Evolutionary conservation across 306 rosid genomes (phyloP).

Genomic region (Leucaena leucocephala): DNA sequence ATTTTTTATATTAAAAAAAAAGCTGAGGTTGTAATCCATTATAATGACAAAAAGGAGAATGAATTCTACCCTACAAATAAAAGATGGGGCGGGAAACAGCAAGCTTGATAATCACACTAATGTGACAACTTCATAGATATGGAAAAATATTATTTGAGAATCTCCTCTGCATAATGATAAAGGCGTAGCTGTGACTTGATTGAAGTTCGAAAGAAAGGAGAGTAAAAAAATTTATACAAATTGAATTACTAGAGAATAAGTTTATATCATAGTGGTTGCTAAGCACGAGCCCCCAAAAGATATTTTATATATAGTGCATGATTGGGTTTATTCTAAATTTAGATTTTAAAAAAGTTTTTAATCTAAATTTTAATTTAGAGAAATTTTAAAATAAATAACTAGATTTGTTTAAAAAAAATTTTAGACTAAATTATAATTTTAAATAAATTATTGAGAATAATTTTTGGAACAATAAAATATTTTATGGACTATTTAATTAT

Average conservation of each 20-base stretch:
- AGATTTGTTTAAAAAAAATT: too few relatives aligned
- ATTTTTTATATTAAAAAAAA: too few relatives aligned
- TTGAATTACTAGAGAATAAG: neutral
- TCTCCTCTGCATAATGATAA: neutral
- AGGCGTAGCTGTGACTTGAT: conserved; percentile 4
- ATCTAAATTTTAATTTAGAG: too few relatives aligned
- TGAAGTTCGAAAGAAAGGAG: neutral
- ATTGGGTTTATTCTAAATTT: too few relatives aligned
- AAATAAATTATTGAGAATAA: too few relatives aligned
- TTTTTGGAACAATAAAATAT: too few relatives aligned
- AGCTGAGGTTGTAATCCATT: too few relatives aligned
- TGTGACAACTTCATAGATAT: neutral
- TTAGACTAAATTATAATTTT: too few relatives aligned
- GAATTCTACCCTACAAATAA: conserved; percentile 3
- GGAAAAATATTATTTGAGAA: conserved; percentile 15
- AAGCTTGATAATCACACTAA: neutral
- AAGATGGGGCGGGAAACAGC: neutral
- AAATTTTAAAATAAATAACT: too few relatives aligned
- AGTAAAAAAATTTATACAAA: neutral
- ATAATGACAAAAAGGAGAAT: conserved; percentile 5
- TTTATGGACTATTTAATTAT: too few relatives aligned
- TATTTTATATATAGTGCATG: neutral
- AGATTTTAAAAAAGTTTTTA: too few relatives aligned
- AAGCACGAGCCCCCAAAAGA: conserved; percentile 9
- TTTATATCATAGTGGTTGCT: neutral